Percentiles rank a stretch among this genome's conserved stretches.
phyloP scores from a whole-genome alignment of 1,284 basidiomycete species.

The Vanrija pseudolonga region DNA sequence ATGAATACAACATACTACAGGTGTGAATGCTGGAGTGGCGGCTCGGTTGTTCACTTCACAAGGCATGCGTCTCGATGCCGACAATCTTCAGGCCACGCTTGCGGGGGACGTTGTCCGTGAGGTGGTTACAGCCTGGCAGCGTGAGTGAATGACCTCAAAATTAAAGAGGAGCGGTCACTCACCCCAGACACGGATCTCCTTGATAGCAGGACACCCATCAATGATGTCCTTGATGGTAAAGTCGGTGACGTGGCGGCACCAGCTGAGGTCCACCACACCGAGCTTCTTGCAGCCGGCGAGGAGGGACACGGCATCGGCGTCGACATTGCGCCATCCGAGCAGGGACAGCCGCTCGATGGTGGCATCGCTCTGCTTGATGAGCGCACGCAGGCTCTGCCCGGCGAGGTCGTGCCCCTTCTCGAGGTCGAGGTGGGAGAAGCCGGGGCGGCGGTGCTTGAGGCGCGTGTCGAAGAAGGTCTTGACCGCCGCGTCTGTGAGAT shows the following conservation, averaged over 20 bases:
- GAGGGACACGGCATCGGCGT: slow-evolving; percentile 56
- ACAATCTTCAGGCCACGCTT: slow-evolving; percentile 47
- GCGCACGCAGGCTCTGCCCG: slow-evolving; percentile 58
- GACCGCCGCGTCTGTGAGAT: slow-evolving; percentile 67
- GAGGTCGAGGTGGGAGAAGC: slow-evolving; percentile 57
- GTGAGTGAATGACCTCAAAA: background rate
- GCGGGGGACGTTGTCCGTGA: slow-evolving; percentile 46
- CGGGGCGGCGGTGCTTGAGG: slow-evolving; percentile 27
- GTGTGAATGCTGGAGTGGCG: too few species aligned
- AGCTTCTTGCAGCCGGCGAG: slow-evolving; percentile 59
- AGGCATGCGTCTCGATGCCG: slow-evolving; percentile 49
- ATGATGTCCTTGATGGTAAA: slow-evolving; percentile 70
- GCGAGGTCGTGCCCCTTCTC: slow-evolving; percentile 60
- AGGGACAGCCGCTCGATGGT: slow-evolving; percentile 66
- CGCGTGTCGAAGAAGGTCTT: slow-evolving; percentile 61
- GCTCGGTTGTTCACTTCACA: slow-evolving; percentile 12
- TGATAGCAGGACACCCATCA: slow-evolving; percentile 51
- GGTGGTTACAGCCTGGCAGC: slow-evolving; percentile 42
- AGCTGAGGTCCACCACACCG: slow-evolving; percentile 72
- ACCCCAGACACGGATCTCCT: slow-evolving; percentile 48
- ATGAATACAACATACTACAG: too few species aligned
- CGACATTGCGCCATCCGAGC: slow-evolving; percentile 69
- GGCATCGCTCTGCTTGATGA: slow-evolving; percentile 67
- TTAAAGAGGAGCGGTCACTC: slow-evolving; percentile 12
- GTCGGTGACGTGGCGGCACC: slow-evolving; percentile 81